Conservation (phyloP, 2,329 filamentous ascomycete species). For the Aaosphaeria pasadenensis region DNA sequence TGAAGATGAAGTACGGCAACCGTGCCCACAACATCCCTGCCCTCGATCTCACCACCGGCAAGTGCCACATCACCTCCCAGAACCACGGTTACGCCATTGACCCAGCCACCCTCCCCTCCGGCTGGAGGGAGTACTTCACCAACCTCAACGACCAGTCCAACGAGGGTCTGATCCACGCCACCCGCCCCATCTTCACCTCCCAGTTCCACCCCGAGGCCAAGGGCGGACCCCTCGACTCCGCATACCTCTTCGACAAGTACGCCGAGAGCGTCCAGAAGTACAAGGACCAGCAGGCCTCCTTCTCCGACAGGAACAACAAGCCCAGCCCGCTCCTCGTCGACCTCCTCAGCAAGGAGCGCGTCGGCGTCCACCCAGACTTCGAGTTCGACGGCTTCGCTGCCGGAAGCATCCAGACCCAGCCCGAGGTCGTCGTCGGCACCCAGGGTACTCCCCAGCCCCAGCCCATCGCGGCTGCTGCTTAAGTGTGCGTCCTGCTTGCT, state of each 20-base stretch:
- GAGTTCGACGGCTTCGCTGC: slow-evolving; percentile 28
- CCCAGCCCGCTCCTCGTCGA: slow-evolving; percentile 87
- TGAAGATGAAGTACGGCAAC: slow-evolving; percentile 99
- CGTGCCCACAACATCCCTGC: slow-evolving; percentile 98
- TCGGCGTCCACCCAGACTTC: slow-evolving; percentile 64
- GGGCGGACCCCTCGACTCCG: slow-evolving; percentile 92
- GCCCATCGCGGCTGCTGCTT: slow-evolving; percentile 32
- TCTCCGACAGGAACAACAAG: slow-evolving; percentile 75
- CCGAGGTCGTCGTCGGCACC: slow-evolving; percentile 24
- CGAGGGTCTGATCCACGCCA: slow-evolving; percentile 95
- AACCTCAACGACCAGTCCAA: slow-evolving; percentile 98
- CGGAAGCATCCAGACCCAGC: slow-evolving; percentile 18
- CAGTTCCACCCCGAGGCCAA: slow-evolving; percentile 99
- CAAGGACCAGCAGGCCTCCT: slow-evolving; percentile 77
- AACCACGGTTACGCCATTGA: slow-evolving; percentile 98
- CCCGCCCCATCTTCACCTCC: slow-evolving; percentile 93
- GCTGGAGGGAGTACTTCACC: slow-evolving; percentile 98
- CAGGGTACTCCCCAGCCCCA: slow-evolving; percentile 30
- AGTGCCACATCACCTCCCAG: slow-evolving; percentile 98
- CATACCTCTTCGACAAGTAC: slow-evolving; percentile 96
- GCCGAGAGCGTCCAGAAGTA: slow-evolving; percentile 83
- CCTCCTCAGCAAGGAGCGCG: slow-evolving; percentile 87
- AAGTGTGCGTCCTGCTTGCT: not conserved
- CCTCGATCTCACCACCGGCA: slow-evolving; percentile 88
- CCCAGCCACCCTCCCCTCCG: slow-evolving; percentile 71